A percentile compares a stretch with the other conserved stretches of the same genome.
Evolutionary conservation across 2,329 filamentous ascomycete genomes (phyloP).

Genomic region (Moelleriella libera): DNA sequence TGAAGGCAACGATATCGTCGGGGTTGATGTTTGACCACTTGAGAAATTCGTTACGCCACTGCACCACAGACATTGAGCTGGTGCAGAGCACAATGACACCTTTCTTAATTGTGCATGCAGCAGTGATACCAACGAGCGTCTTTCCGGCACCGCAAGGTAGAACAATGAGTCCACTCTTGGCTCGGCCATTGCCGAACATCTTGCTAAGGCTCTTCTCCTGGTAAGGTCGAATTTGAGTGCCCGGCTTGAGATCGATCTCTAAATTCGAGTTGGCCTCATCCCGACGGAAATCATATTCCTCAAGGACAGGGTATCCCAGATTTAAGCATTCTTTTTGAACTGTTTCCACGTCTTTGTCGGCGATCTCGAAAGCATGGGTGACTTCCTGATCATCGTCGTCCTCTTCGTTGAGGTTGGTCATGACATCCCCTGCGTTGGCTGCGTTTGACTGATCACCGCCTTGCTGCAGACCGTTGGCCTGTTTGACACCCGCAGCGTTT

Average conservation of each 20-base stretch:
- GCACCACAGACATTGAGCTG: slow-evolving; percentile 92
- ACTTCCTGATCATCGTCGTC: slow-evolving; percentile 81
- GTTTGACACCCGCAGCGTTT: slow-evolving; percentile 75
- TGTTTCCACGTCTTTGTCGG: slow-evolving; percentile 64
- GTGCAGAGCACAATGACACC: slow-evolving; percentile 91
- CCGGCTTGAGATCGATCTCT: slow-evolving; percentile 83
- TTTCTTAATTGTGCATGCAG: slow-evolving; percentile 95
- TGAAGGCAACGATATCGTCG: slow-evolving; percentile 88
- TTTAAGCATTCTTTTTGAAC: slow-evolving; percentile 84
- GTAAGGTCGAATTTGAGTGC: slow-evolving; percentile 82
- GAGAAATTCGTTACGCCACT: slow-evolving; percentile 92
- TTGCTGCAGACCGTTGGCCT: slow-evolving; percentile 37
- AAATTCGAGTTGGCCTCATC: slow-evolving; percentile 81
- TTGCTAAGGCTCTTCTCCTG: slow-evolving; percentile 97
- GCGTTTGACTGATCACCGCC: slow-evolving; percentile 25
- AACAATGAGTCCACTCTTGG: slow-evolving; percentile 95
- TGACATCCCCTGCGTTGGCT: slow-evolving; percentile 51
- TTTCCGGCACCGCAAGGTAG: slow-evolving; percentile 94
- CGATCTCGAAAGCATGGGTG: slow-evolving; percentile 88
- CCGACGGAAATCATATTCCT: slow-evolving; percentile 95
- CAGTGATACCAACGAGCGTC: slow-evolving; percentile 94
- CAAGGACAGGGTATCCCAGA: slow-evolving; percentile 74
- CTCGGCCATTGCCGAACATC: slow-evolving; percentile 97
- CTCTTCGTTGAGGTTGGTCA: slow-evolving; percentile 63
- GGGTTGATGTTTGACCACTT: slow-evolving; percentile 96